Conservation (phyloP, 2,329 filamentous ascomycete genomes). For the Aspergillus fructus region DNA sequence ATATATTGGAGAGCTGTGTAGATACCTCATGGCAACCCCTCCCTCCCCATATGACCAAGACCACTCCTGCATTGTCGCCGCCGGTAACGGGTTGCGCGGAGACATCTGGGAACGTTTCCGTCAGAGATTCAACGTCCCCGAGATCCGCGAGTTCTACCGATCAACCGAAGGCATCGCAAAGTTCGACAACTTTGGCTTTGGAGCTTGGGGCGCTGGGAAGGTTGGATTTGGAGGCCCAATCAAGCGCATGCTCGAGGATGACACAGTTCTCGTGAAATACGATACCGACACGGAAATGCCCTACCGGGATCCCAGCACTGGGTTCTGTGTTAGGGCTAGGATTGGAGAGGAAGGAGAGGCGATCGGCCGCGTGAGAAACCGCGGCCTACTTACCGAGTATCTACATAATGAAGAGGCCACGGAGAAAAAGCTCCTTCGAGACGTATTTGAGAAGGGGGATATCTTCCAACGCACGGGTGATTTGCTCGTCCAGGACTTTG, state of each 20-base stretch:
- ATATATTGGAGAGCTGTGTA: conserved; percentile 51
- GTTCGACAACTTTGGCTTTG: conserved; percentile 45
- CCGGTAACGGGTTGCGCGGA: conserved; percentile 49
- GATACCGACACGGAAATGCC: conserved; percentile 44
- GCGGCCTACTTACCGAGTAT: conserved; percentile 44
- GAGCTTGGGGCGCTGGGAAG: conserved; percentile 44
- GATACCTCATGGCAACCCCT: conserved; percentile 48
- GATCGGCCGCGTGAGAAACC: conserved; percentile 44
- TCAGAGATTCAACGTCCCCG: conserved; percentile 42
- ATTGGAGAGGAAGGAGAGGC: conserved; percentile 46
- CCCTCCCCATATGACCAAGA: conserved; percentile 46
- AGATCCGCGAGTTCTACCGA: conserved; percentile 51
- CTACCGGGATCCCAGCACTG: conserved; percentile 45
- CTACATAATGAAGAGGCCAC: conserved; percentile 43
- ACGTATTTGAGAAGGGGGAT: conserved; percentile 49
- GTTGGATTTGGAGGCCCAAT: conserved; percentile 46
- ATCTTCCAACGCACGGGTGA: conserved; percentile 48
- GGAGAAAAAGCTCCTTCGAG: conserved; percentile 43
- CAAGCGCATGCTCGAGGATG: conserved; percentile 40
- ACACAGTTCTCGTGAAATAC: conserved; percentile 44
- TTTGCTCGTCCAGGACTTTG: conserved; percentile 41
- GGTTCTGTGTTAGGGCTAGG: conserved; percentile 41
- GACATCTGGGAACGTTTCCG: conserved; percentile 52
- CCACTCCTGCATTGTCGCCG: conserved; percentile 46
- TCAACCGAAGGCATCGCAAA: conserved; percentile 49